Percentiles rank a stretch among this genome's conserved stretches.
phyloP scores from a whole-genome alignment of 2,329 filamentous ascomycete species.

The Aspergillus pseudoglaucus region DNA sequence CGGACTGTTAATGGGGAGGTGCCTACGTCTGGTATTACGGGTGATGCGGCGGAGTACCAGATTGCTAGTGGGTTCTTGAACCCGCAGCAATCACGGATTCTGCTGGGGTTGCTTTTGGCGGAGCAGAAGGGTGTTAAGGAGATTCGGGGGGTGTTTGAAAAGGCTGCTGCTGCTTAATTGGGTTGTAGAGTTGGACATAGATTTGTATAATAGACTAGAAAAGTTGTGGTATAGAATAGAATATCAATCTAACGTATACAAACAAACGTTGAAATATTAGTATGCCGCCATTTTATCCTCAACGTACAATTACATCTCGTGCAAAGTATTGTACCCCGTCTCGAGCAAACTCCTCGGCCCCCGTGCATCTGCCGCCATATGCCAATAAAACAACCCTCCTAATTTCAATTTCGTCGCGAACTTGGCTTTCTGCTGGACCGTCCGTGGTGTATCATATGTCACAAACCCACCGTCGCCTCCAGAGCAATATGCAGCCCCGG shows the following conservation, averaged over 20 bases:
- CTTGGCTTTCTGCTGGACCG: slow-evolving; percentile 66
- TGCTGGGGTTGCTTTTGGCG: slow-evolving; percentile 8
- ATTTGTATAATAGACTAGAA: background rate
- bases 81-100: slow-evolving; percentile 6
- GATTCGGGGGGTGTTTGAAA: slow-evolving; percentile 5
- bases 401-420: slow-evolving; percentile 66
- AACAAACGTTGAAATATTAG: background rate
- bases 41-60: slow-evolving; percentile 6
- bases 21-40: slow-evolving; percentile 10
- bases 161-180: slow-evolving; percentile 5
- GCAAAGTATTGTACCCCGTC: slow-evolving; percentile 53
- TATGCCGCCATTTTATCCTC: background rate
- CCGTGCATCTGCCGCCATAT: slow-evolving; percentile 63
- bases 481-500: slow-evolving; percentile 62
- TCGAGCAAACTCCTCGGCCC: slow-evolving; percentile 53
- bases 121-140: slow-evolving; percentile 7
- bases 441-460: slow-evolving; percentile 71
- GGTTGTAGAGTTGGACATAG: background rate
- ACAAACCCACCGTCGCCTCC: slow-evolving; percentile 72
- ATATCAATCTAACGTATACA: too few relatives aligned
- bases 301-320: slow-evolving; percentile 28
- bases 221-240: too few relatives aligned
- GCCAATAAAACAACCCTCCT: slow-evolving; percentile 76
- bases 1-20: slow-evolving; percentile 21
- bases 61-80: slow-evolving; percentile 17